Base-by-base conservation (phyloP, 768 basidiomycete species). In the Leucosporidium scottii region DNA sequence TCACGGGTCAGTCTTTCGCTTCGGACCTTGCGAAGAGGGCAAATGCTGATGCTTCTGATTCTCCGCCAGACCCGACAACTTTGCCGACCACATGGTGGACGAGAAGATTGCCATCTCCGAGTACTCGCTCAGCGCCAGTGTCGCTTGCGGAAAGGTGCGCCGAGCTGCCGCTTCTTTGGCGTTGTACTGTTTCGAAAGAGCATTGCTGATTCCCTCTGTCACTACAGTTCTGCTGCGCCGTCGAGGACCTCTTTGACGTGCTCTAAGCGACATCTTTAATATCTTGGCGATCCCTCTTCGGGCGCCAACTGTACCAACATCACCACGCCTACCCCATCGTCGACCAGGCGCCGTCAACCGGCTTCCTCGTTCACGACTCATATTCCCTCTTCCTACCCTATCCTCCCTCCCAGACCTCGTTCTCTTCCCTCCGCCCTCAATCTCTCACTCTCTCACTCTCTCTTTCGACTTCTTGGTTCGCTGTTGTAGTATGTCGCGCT, bases 51-150 rank as follows among this genome's bases (percentile, higher is more conserved):
- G 28, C 53, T 30, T 20, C 27, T 34, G 28, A 27, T 56, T 20
- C 31, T 27, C 12, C 44, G 23, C 15, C 74, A 80, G 80, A 17
- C 86, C 84, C 60, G 96, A 99, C 73, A 91, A 94, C 80, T 99
- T 99, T 81, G 96, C 96, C 20, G 96, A 99, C 79, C 88, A 85
- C 28, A 81, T 89, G 73, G 89, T 97, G 0, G 96, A 99, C 76
- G 87, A 94, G 79, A 99, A 99, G 81, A 92, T 98, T 74, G 86
- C 90, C 70, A 91, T 99, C 79, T 93, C 90, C 75, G 87, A 96
- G 74, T 99, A 93, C 79, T 84, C 91, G 3, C 80, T 74, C 44
- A 62, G 66, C 27, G 72, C 72, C 1, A 87, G 87, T 61, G 93
- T 97, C 31, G 93, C 94, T 25, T 98, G 94, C 76, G 94, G 94